These are phyloP conservation scores for Calonectria fujianensis DNA, from an alignment of 2,329 filamentous ascomycete genomes.

Conservation along the genomic window DNA sequence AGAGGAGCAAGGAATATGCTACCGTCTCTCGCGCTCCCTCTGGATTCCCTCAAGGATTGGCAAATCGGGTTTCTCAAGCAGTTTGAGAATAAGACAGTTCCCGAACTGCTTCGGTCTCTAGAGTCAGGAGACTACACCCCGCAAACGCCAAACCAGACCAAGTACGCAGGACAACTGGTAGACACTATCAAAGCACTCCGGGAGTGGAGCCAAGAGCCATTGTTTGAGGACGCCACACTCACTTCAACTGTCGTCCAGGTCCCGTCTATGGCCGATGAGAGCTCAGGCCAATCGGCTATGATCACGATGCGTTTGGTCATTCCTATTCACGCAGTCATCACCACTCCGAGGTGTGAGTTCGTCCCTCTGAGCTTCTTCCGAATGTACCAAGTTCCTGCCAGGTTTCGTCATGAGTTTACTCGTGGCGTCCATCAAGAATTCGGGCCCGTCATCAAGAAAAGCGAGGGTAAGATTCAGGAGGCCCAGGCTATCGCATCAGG, in stretches of 20 bases:
- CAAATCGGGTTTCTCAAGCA: slow-evolving; percentile 73
- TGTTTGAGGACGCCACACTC: slow-evolving; percentile 68
- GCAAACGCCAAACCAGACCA: slow-evolving; percentile 61
- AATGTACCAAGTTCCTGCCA: slow-evolving; percentile 77
- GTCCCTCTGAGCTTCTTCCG: slow-evolving; percentile 80
- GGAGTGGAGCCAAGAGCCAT: slow-evolving; percentile 64
- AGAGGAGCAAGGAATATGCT: slow-evolving; percentile 75
- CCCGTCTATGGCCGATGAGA: slow-evolving; percentile 59
- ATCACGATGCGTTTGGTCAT: slow-evolving; percentile 77
- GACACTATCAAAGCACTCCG: slow-evolving; percentile 64
- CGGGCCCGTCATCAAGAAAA: slow-evolving; percentile 65
- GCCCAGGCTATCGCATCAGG: slow-evolving; percentile 25
- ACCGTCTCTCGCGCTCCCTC: slow-evolving; percentile 74
- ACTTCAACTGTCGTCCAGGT: slow-evolving; percentile 65
- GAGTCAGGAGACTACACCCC: slow-evolving; percentile 61
- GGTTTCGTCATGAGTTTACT: slow-evolving; percentile 76
- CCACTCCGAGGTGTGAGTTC: slow-evolving; percentile 73
- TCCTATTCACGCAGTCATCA: slow-evolving; percentile 74
- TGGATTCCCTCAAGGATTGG: slow-evolving; percentile 71
- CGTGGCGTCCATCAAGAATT: slow-evolving; percentile 78
- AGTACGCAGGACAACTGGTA: slow-evolving; percentile 68
- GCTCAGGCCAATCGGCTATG: slow-evolving; percentile 58
- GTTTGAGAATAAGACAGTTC: slow-evolving; percentile 67
- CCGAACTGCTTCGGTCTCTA: slow-evolving; percentile 56
- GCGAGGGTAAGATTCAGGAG: slow-evolving; percentile 34